Base-by-base conservation (phyloP, 345 rosid genomes). In the Sapria himalayana region DNA sequence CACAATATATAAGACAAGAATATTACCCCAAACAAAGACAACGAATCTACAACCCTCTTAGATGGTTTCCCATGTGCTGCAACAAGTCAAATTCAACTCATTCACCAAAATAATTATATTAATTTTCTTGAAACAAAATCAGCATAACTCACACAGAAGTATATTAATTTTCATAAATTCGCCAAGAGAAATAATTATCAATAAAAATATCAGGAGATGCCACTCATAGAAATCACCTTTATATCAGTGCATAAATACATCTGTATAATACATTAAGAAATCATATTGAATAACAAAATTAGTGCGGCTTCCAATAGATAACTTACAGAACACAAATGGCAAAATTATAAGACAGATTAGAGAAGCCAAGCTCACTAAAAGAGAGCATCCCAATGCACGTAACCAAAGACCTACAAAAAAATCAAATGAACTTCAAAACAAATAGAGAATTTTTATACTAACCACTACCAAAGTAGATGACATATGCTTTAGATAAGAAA, bases 1-100 rank as follows among this genome's bases (percentile, higher is more conserved):
- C 11, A 11, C 29, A 14, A 29, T 21, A 37, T 25, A 31, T 44
- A 19, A 54, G 22, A 57, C 29, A 50, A 61, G 52, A 51, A 47
- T 48, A 82, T 67, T 21, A 89, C 98, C 81, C 99, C 99, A 43
- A 89, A 89, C 12, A 89, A 60, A 46, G 95, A 94, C 64, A 89
- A 47, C 2, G 93, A 77, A 64, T 89, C 99, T 18, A 89, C 86
- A 54, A 89, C 55, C 22, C 70, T 64, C 61, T 70, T 89, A 10
- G 99, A 71, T 47, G 86, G 95, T 68, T 79, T 89, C 58, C 95
- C 99, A 33, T 89, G 66, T 33, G 77, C 99, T 89, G 85, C 60
- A 64, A 45, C 21, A 20, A 60, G 42, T 56, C 41, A 57, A 5
- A 29, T 3, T 18, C 14, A 22, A 32, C 37, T 19, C 32, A 4